Evolutionary conservation across 106 monocot species (phyloP).

Genomic region (Dendrobium chrysotoxum): DNA sequence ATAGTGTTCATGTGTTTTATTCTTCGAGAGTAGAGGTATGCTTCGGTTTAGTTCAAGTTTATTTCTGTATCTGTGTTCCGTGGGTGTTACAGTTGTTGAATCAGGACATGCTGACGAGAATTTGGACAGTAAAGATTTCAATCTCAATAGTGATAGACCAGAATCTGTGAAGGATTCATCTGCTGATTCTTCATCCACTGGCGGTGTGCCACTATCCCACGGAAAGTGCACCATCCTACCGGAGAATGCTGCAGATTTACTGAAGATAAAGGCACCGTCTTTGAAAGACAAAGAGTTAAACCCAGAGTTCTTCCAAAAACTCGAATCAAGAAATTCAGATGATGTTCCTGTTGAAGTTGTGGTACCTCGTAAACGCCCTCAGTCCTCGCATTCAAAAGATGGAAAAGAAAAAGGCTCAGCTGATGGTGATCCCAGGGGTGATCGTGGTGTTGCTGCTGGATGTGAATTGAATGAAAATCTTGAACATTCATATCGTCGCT

Average conservation of each 20-base stretch:
- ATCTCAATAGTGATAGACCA: constrained; percentile 18
- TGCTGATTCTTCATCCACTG: constrained; percentile 40
- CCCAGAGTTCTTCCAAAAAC: constrained; percentile 90
- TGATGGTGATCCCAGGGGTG: constrained; percentile 21
- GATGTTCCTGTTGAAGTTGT: constrained; percentile 91
- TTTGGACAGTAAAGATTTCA: constrained; percentile 29
- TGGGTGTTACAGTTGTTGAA: constrained; percentile 40
- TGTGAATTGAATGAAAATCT: constrained; percentile 22
- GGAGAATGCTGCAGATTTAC: constrained; percentile 54
- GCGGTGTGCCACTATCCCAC: constrained; percentile 11
- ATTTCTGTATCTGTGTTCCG: not conserved
- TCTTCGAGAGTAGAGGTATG: not conserved
- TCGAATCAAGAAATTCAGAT: constrained; percentile 62
- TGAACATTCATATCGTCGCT: constrained; percentile 13
- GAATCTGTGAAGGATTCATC: constrained; percentile 42
- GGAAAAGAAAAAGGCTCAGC: constrained; percentile 30
- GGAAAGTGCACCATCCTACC: constrained; percentile 30
- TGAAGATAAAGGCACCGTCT: constrained; percentile 75
- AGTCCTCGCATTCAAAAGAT: constrained; percentile 38
- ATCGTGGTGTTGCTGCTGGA: constrained; percentile 9
- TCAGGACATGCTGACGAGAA: constrained; percentile 41
- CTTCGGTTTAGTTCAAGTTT: not conserved
- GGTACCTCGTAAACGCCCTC: constrained; percentile 42
- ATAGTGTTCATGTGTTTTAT: not conserved
- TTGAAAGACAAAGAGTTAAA: constrained; percentile 89